Percentiles rank a stretch among this genome's conserved stretches.
phyloP scores from a whole-genome alignment of 2,329 filamentous ascomycete genomes.

The Rutstroemia sp. region DNA sequence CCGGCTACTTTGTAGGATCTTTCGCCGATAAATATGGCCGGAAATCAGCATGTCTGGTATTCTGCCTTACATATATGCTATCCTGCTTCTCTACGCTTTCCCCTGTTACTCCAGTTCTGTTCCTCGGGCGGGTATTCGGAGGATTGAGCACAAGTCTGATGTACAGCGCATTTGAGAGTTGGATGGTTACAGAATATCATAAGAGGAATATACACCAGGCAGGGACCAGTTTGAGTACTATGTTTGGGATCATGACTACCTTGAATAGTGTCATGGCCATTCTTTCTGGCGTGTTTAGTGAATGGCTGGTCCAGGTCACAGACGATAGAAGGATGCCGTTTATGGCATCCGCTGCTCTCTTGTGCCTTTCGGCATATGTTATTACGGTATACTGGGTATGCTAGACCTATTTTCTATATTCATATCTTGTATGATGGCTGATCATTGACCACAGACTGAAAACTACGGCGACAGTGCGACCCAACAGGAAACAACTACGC shows the following conservation, averaged over 20 bases:
- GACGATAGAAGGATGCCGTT: slow-evolving; percentile 47
- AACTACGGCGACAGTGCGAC: slow-evolving; percentile 37
- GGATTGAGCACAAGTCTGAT: slow-evolving; percentile 49
- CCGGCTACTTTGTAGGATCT: slow-evolving; percentile 27
- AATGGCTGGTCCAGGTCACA: slow-evolving; percentile 40
- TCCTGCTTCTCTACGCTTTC: slow-evolving; percentile 46
- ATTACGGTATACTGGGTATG: slow-evolving; percentile 44
- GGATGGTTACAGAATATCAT: slow-evolving; percentile 53
- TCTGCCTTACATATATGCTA: slow-evolving; percentile 45
- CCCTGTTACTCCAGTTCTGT: slow-evolving; percentile 36
- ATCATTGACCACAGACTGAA: slow-evolving; percentile 33
- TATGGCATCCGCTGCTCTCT: slow-evolving; percentile 36
- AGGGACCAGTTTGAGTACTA: slow-evolving; percentile 38
- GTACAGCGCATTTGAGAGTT: slow-evolving; percentile 53
- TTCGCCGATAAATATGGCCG: slow-evolving; percentile 32
- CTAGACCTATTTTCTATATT: not conserved
- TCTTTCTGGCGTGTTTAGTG: slow-evolving; percentile 42
- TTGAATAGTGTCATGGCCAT: slow-evolving; percentile 51
- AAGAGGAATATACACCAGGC: slow-evolving; percentile 36
- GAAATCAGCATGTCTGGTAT: slow-evolving; percentile 44
- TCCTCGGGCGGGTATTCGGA: slow-evolving; percentile 45
- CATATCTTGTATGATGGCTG: not conserved
- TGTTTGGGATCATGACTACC: slow-evolving; percentile 46
- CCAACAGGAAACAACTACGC: slow-evolving; percentile 7
- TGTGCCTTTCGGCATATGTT: slow-evolving; percentile 36